Conservation (phyloP, 345 rosid species). For the Pugionium dolabratum region DNA sequence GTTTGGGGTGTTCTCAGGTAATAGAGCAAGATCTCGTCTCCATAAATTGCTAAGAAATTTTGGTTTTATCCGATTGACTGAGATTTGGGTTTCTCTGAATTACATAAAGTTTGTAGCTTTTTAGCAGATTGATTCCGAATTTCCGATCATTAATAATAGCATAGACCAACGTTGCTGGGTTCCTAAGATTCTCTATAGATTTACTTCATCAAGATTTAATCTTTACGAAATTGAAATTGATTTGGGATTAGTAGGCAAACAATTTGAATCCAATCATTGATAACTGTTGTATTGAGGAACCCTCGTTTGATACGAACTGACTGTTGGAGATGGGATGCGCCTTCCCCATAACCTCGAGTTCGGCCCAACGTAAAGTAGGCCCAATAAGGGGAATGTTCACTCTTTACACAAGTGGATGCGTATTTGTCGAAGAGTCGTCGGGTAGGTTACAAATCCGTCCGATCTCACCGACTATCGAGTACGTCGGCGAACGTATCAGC, state of each 20-base stretch:
- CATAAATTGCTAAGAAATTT: background rate
- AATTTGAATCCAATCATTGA: background rate
- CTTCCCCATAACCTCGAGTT: too few species aligned
- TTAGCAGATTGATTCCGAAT: background rate
- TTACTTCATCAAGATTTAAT: conserved; percentile 11
- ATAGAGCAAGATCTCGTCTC: background rate
- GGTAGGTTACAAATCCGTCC: too few species aligned
- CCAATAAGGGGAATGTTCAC: too few species aligned
- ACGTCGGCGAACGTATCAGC: too few species aligned
- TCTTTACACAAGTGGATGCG: too few species aligned
- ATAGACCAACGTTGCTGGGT: background rate
- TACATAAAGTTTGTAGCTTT: conserved; percentile 6
- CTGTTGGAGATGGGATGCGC: too few species aligned
- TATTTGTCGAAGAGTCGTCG: too few species aligned
- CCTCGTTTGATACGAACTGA: too few species aligned
- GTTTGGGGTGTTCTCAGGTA: conserved; percentile 88
- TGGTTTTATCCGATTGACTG: background rate
- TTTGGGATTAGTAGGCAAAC: background rate
- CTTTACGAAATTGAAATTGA: conserved; percentile 9
- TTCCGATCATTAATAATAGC: background rate
- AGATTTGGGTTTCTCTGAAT: conserved; percentile 8
- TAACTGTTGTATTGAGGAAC: background rate
- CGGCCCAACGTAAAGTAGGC: too few species aligned
- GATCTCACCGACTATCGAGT: too few species aligned
- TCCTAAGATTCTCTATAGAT: background rate